Evolutionary conservation across 192 early-diverging fungal genomes (phyloP).

Genomic region (Backusella morwellensis): DNA sequence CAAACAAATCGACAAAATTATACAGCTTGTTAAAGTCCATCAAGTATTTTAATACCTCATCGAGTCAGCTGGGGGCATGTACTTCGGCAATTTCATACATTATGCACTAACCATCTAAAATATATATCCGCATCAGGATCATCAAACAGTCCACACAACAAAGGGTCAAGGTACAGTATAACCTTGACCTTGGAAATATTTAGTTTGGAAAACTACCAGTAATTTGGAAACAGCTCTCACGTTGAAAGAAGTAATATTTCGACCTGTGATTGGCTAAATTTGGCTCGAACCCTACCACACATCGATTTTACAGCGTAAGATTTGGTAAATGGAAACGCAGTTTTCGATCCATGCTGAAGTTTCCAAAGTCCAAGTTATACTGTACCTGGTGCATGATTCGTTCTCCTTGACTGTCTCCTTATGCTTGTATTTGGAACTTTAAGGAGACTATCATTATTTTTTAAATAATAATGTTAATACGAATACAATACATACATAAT

Average conservation of each 20-base stretch:
- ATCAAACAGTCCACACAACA: conserved; percentile 17
- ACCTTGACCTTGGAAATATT: too few species aligned
- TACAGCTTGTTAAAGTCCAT: background rate
- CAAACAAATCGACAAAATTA: background rate
- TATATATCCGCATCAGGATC: background rate
- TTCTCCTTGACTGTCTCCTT: conserved; percentile 2
- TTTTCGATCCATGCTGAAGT: too few species aligned
- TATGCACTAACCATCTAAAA: background rate
- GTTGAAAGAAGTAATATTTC: too few species aligned
- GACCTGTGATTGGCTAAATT: too few species aligned
- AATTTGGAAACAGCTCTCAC: too few species aligned
- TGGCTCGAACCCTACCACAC: too few species aligned
- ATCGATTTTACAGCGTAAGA: too few species aligned
- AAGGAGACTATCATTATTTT: background rate
- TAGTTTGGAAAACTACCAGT: too few species aligned
- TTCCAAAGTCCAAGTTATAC: too few species aligned
- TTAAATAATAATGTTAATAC: background rate
- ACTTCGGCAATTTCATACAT: conserved; percentile 11
- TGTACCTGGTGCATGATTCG: background rate
- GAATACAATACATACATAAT: background rate
- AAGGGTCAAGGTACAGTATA: background rate
- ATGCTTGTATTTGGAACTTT: background rate
- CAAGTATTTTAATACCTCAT: background rate
- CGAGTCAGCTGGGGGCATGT: background rate
- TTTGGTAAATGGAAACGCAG: too few species aligned